These are phyloP conservation scores for Pseudognaphalium luteoalbum DNA, from an alignment of 129 eudicot genomes.

Conservation along the genomic window DNA sequence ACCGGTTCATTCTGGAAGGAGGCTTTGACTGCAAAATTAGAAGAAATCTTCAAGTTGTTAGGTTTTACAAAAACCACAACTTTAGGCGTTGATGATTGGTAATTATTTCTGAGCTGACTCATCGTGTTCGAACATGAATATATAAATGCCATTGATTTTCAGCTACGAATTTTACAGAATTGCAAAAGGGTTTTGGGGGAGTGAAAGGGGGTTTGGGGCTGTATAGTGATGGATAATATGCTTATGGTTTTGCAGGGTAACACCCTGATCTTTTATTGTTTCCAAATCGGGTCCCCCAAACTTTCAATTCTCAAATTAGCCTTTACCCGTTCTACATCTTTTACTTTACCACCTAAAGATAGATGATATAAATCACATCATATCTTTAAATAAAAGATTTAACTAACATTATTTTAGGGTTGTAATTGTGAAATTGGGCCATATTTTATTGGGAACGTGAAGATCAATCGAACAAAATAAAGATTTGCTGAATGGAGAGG, in stretches of 20 bases:
- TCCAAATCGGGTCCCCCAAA: background rate
- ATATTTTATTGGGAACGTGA: too few species aligned
- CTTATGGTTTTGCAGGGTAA: background rate
- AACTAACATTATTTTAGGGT: too few species aligned
- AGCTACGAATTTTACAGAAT: background rate
- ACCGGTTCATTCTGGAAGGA: constrained; percentile 27
- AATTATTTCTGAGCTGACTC: too few species aligned
- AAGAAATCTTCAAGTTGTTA: constrained; percentile 19
- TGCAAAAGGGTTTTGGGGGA: constrained; percentile 13
- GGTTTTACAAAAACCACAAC: constrained; percentile 27
- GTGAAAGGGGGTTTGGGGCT: constrained; percentile 15
- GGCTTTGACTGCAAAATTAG: constrained; percentile 27
- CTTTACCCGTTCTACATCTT: too few species aligned
- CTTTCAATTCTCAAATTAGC: too few species aligned
- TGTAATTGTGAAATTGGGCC: too few species aligned
- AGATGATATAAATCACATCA: too few species aligned
- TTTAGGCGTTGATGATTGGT: too few species aligned
- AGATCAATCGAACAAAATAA: too few species aligned
- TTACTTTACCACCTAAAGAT: too few species aligned
- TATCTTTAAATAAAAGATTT: too few species aligned
- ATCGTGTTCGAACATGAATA: background rate
- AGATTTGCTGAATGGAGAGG: too few species aligned
- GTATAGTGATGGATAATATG: constrained; percentile 20
- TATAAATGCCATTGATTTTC: constrained; percentile 29
- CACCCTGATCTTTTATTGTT: background rate